Base-by-base conservation (phyloP, 2,329 filamentous ascomycete genomes). In the Cladosporium sp. region DNA sequence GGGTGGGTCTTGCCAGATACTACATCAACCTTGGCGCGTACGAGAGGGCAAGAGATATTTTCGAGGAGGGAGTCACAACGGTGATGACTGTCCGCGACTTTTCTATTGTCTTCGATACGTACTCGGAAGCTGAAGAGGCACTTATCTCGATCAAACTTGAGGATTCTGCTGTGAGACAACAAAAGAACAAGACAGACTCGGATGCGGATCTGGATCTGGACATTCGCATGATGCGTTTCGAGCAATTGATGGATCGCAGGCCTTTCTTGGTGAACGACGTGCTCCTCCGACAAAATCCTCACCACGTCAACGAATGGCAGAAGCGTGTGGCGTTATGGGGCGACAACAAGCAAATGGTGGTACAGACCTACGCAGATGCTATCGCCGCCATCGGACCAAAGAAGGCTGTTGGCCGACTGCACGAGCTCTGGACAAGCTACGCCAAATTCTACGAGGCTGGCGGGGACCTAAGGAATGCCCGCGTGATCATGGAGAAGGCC, bases 51-150 rank as follows among this genome's bases (percentile, higher is more conserved):
- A 82, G 95, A 64, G 94, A 99, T 73, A 82, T 95, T 3, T 97
- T 96, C 65, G 94, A 99, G 75, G 92, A 97, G 74, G 95, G 90
- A 45, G 90, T 97, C 65, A 96, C 91, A 11, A 97, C 93, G 1
- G 95, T 97, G 63, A 97, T 97, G 93, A 99, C 94, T 2, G 92
- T 99, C 45, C 88, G 94, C 58, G 94, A 99, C 75, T 99, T 99
- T 70, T 95, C 92, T 0, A 84, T 97, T 58, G 88, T 97, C 47
- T 99, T 99, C 67, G 94, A 99, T 74, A 89, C 92, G 0, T 99
- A 97, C 70, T 88, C 90, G 34, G 94, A 99, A 74, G 97, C 97
- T 62, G 94, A 99, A 73, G 95, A 99, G 76, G 93, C 92, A 0
- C 88, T 97, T 65, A 96, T 97, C 64, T 88, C 90, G 14, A 88